Base-by-base conservation (phyloP, 331 rosid genomes). In the Quercus lobata region DNA sequence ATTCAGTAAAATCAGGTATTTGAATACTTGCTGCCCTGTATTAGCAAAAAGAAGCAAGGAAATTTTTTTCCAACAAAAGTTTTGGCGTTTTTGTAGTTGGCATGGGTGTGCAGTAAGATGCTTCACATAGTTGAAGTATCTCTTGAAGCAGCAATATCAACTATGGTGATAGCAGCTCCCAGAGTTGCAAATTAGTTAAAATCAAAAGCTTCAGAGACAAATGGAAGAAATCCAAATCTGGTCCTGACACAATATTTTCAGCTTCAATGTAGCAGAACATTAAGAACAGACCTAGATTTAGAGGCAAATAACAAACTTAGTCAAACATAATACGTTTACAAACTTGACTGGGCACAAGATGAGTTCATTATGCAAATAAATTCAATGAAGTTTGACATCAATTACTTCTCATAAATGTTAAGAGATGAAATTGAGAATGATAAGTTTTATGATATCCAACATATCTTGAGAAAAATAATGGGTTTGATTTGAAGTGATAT, bases 141-240 rank as follows among this genome's bases (percentile, higher is more conserved):
- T 18, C 72, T 18, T 35, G 7, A 35, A 68, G 53, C 52, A 68
- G 18, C 27, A 68, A 68, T 68, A 68, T 5, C 52, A 35, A 5
- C 46, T 68, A 18, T 32, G 72, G 37, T n/a, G 5, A 19, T 68
- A n/a, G 37, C 37, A 68, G 25, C 72, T 18, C 25, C 53, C 25
- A 34, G 8, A 35, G 53, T 68, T 68, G 49, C 52, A 18, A 32
- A 68, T 19, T 35, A 5, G 52, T 35, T 32, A 11, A 18, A 7
- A 77, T 34, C 73, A 73, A 29, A 79, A 37, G 71, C 35, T 56
- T 66, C 35, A 58, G 27, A 58, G 24, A 66, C 30, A 69, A 8
- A 69, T 71, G 54, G n/a, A 52, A 74, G 25, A 54, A 69, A 49
- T 69, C 71, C 56, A 81, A 71, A 71, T 68, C 52, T 32, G 53